Base-by-base conservation (phyloP, 805 yeast species). In the Ogataea pignaliae region DNA sequence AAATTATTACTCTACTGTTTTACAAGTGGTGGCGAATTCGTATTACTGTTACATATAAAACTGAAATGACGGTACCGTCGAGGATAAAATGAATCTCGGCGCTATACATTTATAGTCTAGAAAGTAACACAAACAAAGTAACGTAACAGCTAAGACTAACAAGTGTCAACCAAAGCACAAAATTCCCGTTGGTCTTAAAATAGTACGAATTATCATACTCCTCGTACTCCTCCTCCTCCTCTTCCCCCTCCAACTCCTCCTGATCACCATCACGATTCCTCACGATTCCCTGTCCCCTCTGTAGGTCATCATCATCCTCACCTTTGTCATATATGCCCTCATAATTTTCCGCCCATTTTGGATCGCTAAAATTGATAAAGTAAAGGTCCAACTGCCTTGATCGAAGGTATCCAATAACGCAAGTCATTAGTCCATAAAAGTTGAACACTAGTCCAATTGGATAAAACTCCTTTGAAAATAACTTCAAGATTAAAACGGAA, bases 361-460 rank as follows among this genome's bases (percentile, higher is more conserved):
- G 55, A 44, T 50, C 53, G 34, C 42, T 46, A 43, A 52, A 56
- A 49, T 57, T 54, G 13, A 59, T 49, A 36, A 62, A 63, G 44
- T 65, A 65, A 7, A 65, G 39, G 47, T 66, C 69, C 35, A 63
- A 47, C 40, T 60, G 61, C 15, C 46, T 51, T 10, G 63, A 56
- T 39, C 70, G 44, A 2, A 63, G 39, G 30, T 70, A 52, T 1
- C 77, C 67, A 10, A 76, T 61, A 0, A 64, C 30, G 28, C 75
- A 66, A 5, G 76, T 57, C 47, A 73, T 37, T 34, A 70, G 48
- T 1, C 88, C 87, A 53, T 83, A 83, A 1, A 76, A 61, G 2
- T 85, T 81, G 56, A 78, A 84, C 0, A 83, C 75, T 0, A 81
- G 69, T 1, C 89, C 91, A 10, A 85, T 69, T 1, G 85, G 80